These are phyloP conservation scores for Globisporangium cylindrosporum DNA, from an alignment of 352 stramenopile genomes.

Conservation along the genomic window DNA sequence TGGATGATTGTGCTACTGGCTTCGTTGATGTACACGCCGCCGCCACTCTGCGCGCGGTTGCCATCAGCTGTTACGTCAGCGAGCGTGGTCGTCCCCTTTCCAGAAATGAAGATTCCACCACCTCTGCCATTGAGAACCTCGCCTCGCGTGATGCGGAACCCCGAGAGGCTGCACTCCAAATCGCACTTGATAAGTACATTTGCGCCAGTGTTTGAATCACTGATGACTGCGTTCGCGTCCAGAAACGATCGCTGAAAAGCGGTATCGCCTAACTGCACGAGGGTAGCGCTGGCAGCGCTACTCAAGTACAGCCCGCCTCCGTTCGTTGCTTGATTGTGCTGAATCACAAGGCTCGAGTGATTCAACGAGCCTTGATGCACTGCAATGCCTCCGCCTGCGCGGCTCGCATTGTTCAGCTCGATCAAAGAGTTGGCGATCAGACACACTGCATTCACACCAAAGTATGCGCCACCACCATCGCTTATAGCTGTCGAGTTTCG, in stretches of 20 bases:
- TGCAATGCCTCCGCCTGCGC: slow-evolving; percentile 31
- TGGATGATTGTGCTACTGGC: slow-evolving; percentile 15
- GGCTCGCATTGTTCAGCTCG: slow-evolving; percentile 20
- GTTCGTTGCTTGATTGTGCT: slow-evolving; percentile 22
- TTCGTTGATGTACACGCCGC: slow-evolving; percentile 28
- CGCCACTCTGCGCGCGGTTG: slow-evolving; percentile 30
- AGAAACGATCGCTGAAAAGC: slow-evolving; percentile 21
- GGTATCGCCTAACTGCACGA: background rate
- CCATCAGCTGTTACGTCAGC: slow-evolving; percentile 20
- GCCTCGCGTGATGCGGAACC: slow-evolving; percentile 22
- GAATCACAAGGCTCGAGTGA: slow-evolving; percentile 35
- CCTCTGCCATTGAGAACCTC: slow-evolving; percentile 22
- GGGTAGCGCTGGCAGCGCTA: slow-evolving; percentile 6
- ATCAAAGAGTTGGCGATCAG: slow-evolving; percentile 22
- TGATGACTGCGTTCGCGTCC: slow-evolving; percentile 21
- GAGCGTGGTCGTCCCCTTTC: slow-evolving; percentile 21
- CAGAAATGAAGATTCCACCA: slow-evolving; percentile 31
- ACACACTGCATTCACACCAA: slow-evolving; percentile 23
- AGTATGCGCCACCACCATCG: slow-evolving; percentile 31
- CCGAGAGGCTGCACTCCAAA: slow-evolving; percentile 21
- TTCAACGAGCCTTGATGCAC: slow-evolving; percentile 24
- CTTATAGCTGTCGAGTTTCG: slow-evolving; percentile 19
- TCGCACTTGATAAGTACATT: slow-evolving; percentile 32
- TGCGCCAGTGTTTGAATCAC: slow-evolving; percentile 15
- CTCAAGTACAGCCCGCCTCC: slow-evolving; percentile 30